phyloP scores from a whole-genome alignment of 495 filamentous ascomycete genomes.

The Podospora appendiculata region DNA sequence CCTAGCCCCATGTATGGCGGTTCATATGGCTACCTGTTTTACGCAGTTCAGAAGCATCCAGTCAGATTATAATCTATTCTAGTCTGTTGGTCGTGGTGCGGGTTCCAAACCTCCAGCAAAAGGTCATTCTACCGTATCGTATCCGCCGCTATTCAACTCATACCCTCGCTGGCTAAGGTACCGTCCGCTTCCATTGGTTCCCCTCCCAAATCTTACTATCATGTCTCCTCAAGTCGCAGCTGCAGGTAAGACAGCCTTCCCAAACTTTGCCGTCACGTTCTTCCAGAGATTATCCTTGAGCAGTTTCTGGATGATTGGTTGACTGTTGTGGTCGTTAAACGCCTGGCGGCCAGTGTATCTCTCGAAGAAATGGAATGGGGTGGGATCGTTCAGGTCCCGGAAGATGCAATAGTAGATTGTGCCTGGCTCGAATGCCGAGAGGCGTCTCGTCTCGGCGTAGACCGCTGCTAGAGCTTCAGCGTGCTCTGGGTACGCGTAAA shows the following conservation, averaged over 20 bases:
- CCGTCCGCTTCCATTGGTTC: no score
- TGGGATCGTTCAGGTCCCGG: conserved; percentile 18
- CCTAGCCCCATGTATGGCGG: no score
- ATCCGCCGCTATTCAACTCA: no score
- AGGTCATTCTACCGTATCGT: no score
- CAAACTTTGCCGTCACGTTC: conserved; percentile 22
- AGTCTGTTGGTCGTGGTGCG: no score
- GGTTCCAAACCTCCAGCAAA: no score
- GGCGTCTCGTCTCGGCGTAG: conserved; percentile 25
- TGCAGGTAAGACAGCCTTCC: neutral
- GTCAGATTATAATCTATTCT: no score
- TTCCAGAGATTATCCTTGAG: conserved; percentile 20
- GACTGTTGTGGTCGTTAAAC: conserved; percentile 24
- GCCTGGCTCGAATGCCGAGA: conserved; percentile 23
- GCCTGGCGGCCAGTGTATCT: conserved; percentile 18
- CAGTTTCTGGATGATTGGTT: conserved; percentile 26
- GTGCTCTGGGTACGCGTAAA: conserved; percentile 27
- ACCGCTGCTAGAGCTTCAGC: conserved; percentile 26
- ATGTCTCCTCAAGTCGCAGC: neutral
- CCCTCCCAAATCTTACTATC: no score
- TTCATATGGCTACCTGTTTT: no score
- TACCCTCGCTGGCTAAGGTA: no score
- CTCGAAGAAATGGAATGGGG: conserved; percentile 32
- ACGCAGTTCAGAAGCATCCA: no score
- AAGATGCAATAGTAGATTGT: conserved; percentile 26